Conservation (phyloP, 2,329 filamentous ascomycete species). For the Didymella keratinophila region DNA sequence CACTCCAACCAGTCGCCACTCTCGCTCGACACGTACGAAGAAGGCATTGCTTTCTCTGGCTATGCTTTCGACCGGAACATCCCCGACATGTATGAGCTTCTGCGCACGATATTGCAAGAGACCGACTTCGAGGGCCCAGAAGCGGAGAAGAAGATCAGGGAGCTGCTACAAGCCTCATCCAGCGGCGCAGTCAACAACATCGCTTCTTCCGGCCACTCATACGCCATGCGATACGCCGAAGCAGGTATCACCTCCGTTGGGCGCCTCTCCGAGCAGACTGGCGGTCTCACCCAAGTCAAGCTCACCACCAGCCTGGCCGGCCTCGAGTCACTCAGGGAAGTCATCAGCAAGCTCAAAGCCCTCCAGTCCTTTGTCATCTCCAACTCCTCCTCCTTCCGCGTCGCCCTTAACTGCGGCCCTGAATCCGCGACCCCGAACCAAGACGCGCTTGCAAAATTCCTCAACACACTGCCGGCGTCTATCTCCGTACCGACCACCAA, state of each 20-base stretch:
- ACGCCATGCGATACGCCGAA: slow-evolving; percentile 83
- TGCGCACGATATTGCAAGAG: slow-evolving; percentile 80
- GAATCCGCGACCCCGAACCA: slow-evolving; percentile 77
- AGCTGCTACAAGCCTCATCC: slow-evolving; percentile 84
- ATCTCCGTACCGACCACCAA: slow-evolving; percentile 40
- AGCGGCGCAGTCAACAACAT: slow-evolving; percentile 92
- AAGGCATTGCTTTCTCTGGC: slow-evolving; percentile 84
- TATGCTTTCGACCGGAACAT: slow-evolving; percentile 91
- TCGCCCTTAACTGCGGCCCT: slow-evolving; percentile 83
- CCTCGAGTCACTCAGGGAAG: slow-evolving; percentile 74
- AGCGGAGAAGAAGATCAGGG: slow-evolving; percentile 81
- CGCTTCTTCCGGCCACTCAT: slow-evolving; percentile 87
- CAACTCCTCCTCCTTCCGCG: slow-evolving; percentile 72
- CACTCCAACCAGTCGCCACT: slow-evolving; percentile 81
- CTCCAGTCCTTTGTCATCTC: slow-evolving; percentile 83
- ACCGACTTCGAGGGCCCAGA: slow-evolving; percentile 89
- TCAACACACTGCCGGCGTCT: slow-evolving; percentile 64
- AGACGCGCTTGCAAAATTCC: slow-evolving; percentile 73
- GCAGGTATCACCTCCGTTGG: slow-evolving; percentile 77
- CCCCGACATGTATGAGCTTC: slow-evolving; percentile 86
- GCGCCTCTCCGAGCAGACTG: slow-evolving; percentile 81
- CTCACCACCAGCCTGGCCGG: slow-evolving; percentile 80
- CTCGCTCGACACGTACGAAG: slow-evolving; percentile 73
- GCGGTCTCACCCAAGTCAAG: slow-evolving; percentile 88
- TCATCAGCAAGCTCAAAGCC: slow-evolving; percentile 82